phyloP scores from a whole-genome alignment of 2,329 filamentous ascomycete genomes.

The Coniochaeta hoffmannii region DNA sequence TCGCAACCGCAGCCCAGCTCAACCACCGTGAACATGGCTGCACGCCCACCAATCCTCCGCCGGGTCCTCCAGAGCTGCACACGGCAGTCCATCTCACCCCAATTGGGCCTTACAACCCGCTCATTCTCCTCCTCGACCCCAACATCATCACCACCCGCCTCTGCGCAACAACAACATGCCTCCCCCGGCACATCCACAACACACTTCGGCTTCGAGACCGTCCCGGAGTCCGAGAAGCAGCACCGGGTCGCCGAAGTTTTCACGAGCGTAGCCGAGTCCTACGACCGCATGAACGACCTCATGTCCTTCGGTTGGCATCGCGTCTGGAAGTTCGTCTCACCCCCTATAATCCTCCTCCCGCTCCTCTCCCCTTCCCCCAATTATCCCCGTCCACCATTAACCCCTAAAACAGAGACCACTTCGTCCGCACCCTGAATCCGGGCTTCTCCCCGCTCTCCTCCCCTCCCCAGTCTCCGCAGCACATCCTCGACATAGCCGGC shows the following conservation, averaged over 20 bases:
- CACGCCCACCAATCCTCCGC: slow-evolving; percentile 1
- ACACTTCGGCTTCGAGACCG: slow-evolving; percentile 85
- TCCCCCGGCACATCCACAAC: slow-evolving; percentile 35
- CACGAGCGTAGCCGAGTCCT: slow-evolving; percentile 86
- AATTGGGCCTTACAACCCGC: not conserved
- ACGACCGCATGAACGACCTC: slow-evolving; percentile 98
- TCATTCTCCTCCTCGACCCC: not conserved
- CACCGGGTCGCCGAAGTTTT: slow-evolving; percentile 76
- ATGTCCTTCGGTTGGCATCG: slow-evolving; percentile 98
- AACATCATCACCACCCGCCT: not conserved
- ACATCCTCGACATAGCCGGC: slow-evolving; percentile 93
- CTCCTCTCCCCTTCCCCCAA: not conserved
- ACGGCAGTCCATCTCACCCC: not conserved
- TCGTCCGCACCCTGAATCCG: slow-evolving; percentile 85
- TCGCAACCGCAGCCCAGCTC: not conserved
- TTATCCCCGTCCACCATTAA: not conserved
- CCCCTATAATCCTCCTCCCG: not conserved
- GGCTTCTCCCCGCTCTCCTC: slow-evolving; percentile 50
- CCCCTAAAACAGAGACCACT: slow-evolving; percentile 59
- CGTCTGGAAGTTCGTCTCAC: slow-evolving; percentile 64
- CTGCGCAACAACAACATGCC: slow-evolving; percentile 8
- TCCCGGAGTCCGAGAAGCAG: slow-evolving; percentile 71
- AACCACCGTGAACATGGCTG: slow-evolving; percentile 2
- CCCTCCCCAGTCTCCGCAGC: slow-evolving; percentile 39
- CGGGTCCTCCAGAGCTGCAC: slow-evolving; percentile 1